Conservation (phyloP, 164 flowering plant genomes). For the Magnolia sinica region DNA sequence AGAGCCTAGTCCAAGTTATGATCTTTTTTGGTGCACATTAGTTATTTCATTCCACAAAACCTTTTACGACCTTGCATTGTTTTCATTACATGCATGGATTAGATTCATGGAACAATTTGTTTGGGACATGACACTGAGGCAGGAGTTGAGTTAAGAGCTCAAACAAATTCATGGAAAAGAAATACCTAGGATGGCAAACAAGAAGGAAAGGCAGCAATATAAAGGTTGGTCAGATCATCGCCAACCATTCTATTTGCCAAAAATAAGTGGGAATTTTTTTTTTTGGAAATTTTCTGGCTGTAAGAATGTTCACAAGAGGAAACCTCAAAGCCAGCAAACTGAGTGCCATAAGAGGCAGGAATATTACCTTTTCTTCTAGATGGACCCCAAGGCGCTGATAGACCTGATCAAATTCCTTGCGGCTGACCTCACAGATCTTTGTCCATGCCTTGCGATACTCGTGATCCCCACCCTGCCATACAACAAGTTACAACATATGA, state of each 20-base stretch:
- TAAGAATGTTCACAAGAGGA: neutral
- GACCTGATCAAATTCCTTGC: constrained; percentile 69
- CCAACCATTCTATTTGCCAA: neutral
- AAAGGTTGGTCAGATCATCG: neutral
- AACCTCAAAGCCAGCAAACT: neutral
- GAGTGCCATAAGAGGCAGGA: neutral
- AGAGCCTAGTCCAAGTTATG: too few relatives aligned
- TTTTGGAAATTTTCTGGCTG: neutral
- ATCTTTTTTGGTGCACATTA: too few relatives aligned
- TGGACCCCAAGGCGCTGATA: constrained; percentile 76
- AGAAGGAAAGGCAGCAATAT: too few relatives aligned
- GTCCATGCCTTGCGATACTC: constrained; percentile 78
- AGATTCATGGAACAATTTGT: too few relatives aligned
- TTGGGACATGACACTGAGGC: too few relatives aligned
- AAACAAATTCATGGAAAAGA: too few relatives aligned
- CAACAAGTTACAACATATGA: constrained; percentile 2
- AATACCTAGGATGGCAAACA: too few relatives aligned
- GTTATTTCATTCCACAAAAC: too few relatives aligned
- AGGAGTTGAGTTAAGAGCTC: too few relatives aligned
- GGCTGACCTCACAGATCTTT: constrained; percentile 89
- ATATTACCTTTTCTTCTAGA: constrained; percentile 85
- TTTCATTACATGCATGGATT: too few relatives aligned
- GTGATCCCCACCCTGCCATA: constrained; percentile 64
- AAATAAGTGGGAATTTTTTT: neutral
- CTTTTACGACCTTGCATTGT: too few relatives aligned